Conservation (phyloP, 2,329 filamentous ascomycete species). For the Canariomyces notabilis region DNA sequence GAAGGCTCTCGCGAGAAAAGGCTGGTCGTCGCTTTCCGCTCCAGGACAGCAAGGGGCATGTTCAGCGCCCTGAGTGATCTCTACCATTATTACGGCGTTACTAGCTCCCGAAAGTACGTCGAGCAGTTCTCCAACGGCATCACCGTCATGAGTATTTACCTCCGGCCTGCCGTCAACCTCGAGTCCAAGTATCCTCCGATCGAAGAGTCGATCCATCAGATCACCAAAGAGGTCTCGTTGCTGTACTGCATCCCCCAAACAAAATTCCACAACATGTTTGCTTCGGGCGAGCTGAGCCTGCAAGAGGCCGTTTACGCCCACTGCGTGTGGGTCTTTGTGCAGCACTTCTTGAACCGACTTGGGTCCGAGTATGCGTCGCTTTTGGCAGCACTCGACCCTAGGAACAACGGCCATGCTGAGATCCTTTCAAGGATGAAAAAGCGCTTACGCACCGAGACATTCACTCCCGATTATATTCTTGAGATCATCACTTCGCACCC, state of each 20-base stretch:
- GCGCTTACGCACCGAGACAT: slow-evolving; percentile 89
- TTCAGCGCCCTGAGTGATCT: slow-evolving; percentile 94
- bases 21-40: slow-evolving; percentile 89
- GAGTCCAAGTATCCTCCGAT: slow-evolving; percentile 66
- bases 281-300: slow-evolving; percentile 76
- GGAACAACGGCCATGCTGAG: slow-evolving; percentile 80
- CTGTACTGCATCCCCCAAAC: slow-evolving; percentile 98
- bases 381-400: slow-evolving; percentile 70
- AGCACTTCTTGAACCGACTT: slow-evolving; percentile 95
- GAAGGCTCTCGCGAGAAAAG: slow-evolving; percentile 88
- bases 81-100: slow-evolving; percentile 98
- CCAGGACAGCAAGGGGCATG: slow-evolving; percentile 83
- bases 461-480: slow-evolving; percentile 95
- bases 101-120: slow-evolving; percentile 93
- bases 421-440: slow-evolving; percentile 93
- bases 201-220: slow-evolving; percentile 93
- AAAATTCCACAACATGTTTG: slow-evolving; percentile 88
- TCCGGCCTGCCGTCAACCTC: slow-evolving; percentile 63
- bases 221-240: slow-evolving; percentile 96
- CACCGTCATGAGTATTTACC: slow-evolving; percentile 92
- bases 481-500: slow-evolving; percentile 95
- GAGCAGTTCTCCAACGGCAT: slow-evolving; percentile 99
- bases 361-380: slow-evolving; percentile 89
- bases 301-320: slow-evolving; percentile 98
- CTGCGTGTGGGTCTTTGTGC: slow-evolving; percentile 95